Evolutionary conservation across 208 protist species (phyloP).

Genomic region (Wallacemonas sp.): DNA sequence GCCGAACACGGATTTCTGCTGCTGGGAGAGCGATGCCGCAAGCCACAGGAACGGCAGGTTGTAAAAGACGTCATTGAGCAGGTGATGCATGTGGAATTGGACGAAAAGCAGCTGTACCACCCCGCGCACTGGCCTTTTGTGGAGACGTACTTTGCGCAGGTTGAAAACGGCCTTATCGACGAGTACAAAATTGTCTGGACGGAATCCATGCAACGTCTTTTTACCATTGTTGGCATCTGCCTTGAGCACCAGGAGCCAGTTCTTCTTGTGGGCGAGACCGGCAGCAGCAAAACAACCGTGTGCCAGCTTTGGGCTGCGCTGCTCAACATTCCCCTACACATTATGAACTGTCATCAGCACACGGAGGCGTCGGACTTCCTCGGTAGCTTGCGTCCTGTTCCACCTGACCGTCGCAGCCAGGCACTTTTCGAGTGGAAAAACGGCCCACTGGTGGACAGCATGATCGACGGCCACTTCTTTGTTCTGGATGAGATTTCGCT

Average conservation of each 20-base stretch:
- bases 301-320: conserved; percentile 95
- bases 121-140: conserved; percentile 87
- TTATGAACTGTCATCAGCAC: conserved; percentile 99
- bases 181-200: conserved; percentile 97
- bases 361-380: conserved; percentile 99
- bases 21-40: conserved; percentile 97
- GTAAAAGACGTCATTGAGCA: conserved; percentile 92
- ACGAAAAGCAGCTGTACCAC: conserved; percentile 71
- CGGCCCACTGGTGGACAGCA: conserved; percentile 98
- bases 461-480: conserved; percentile 98
- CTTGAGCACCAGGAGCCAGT: conserved; percentile 95
- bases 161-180: conserved; percentile 70
- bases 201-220: conserved; percentile 95
- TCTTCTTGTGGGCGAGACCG: conserved; percentile 99
- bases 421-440: conserved; percentile 99
- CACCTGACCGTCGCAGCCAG: conserved; percentile 70
- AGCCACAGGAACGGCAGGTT: conserved; percentile 92
- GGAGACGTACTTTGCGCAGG: conserved; percentile 55
- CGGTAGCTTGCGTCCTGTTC: conserved; percentile 89
- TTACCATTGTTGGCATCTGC: conserved; percentile 95
- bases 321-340: conserved; percentile 87
- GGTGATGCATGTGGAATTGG: conserved; percentile 69
- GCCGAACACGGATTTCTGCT: conserved; percentile 98
- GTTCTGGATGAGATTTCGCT: conserved; percentile 99
- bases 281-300: conserved; percentile 98